Conservation (phyloP, 73 alveolate species). For the Paramecium pentaurelia region DNA sequence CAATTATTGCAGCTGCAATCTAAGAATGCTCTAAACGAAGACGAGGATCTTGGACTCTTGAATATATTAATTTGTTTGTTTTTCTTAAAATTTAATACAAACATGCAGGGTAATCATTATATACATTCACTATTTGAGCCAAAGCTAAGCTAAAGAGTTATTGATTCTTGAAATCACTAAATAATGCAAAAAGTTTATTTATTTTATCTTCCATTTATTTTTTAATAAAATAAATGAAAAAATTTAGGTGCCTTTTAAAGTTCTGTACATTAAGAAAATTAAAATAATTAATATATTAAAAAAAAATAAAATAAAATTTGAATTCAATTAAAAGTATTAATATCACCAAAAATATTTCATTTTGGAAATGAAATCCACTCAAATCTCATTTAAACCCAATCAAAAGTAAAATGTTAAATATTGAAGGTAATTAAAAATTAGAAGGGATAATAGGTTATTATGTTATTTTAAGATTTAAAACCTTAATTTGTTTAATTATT, state of each 20-base stretch:
- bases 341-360: background rate
- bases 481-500: background rate
- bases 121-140: conserved; percentile 17
- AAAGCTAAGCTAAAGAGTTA: conserved; percentile 37
- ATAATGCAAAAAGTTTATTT: conserved; percentile 20
- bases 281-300: background rate
- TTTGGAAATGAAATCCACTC: background rate
- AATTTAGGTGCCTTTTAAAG: conserved; percentile 1
- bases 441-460: background rate
- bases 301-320: background rate
- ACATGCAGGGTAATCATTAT: conserved; percentile 45
- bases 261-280: background rate
- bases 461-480: background rate
- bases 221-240: background rate
- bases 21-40: conserved; percentile 25
- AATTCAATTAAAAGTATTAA: background rate
- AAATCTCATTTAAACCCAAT: background rate
- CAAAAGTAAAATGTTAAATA: background rate
- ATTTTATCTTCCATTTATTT: conserved; percentile 46
- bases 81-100: background rate
- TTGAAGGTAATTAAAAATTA: background rate
- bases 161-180: conserved; percentile 34
- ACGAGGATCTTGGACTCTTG: background rate
- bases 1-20: conserved; percentile 37
- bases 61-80: conserved; percentile 10